A percentile compares a stretch with the other conserved stretches of the same genome.
Conservation (phyloP, 1,139 yeast species). For the Suhomyces chickasaworum region DNA sequence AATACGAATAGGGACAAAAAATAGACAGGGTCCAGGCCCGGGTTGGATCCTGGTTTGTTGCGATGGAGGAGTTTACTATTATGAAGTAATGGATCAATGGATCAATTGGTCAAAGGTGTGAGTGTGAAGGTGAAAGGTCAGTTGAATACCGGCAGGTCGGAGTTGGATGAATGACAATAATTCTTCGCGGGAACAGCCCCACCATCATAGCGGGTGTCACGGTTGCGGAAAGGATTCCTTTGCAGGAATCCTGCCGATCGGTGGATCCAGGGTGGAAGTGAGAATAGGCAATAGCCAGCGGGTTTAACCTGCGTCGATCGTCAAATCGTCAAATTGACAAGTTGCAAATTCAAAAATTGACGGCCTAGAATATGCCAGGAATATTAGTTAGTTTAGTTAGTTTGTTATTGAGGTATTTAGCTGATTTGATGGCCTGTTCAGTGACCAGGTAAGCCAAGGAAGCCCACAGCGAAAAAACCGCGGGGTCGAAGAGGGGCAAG, state of each 20-base stretch:
- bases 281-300: neutral
- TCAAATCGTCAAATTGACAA: too few species aligned
- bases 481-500: slow-evolving; percentile 6
- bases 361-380: too few species aligned
- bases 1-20: neutral
- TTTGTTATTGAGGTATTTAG: neutral
- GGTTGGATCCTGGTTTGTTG: neutral
- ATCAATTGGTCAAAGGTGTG: too few species aligned
- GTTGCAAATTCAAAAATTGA: too few species aligned
- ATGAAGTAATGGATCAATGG: too few species aligned
- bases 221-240: neutral
- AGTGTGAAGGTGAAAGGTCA: neutral
- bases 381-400: too few species aligned
- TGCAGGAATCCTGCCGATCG: neutral
- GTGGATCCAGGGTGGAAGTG: neutral
- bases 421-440: neutral
- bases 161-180: neutral
- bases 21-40: neutral
- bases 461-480: slow-evolving; percentile 8
- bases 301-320: neutral
- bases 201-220: neutral
- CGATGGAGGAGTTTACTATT: too few species aligned
- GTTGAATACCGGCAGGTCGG: neutral
- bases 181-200: neutral
- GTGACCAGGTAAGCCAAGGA: neutral